Conservation (phyloP, 129 eudicot species). For the Flaveria linearis region DNA sequence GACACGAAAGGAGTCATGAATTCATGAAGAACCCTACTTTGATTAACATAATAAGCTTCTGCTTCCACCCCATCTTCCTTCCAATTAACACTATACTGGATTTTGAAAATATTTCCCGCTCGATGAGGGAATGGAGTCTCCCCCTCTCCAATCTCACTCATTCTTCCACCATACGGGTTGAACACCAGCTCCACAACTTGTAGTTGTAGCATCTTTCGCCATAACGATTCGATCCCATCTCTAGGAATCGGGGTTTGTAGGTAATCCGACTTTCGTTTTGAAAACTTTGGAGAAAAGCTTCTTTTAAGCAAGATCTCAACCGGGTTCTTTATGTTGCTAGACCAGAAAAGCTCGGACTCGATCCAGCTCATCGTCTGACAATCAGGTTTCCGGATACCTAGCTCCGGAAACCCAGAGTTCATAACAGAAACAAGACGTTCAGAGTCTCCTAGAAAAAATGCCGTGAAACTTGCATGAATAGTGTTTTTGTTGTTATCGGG, state of each 20-base stretch:
- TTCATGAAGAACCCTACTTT: conserved; percentile 29
- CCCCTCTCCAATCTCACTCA: conserved; percentile 40
- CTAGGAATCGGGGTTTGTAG: conserved; percentile 36
- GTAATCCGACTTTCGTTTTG: conserved; percentile 46
- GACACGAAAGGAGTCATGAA: conserved; percentile 50
- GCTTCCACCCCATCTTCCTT: conserved; percentile 23
- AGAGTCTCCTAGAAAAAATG: conserved; percentile 33
- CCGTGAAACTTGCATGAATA: conserved; percentile 19
- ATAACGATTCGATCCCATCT: conserved; percentile 31
- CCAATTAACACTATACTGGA: conserved; percentile 44
- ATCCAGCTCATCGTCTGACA: conserved; percentile 43
- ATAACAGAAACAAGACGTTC: conserved; percentile 30
- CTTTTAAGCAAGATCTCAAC: conserved; percentile 33
- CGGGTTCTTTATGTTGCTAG: not conserved
- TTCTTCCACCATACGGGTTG: conserved; percentile 50
- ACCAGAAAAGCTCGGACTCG: conserved; percentile 30
- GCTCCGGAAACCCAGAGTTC: conserved; percentile 24
- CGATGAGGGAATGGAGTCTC: conserved; percentile 52
- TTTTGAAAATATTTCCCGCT: conserved; percentile 41
- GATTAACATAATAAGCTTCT: conserved; percentile 32
- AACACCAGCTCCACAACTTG: conserved; percentile 24
- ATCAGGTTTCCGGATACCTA: conserved; percentile 21
- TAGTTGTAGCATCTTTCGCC: conserved; percentile 33
- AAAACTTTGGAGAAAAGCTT: not conserved
- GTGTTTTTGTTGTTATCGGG: conserved; percentile 12